A percentile compares a stretch with the other conserved stretches of the same genome.
Conservation (phyloP, 2,329 filamentous ascomycete species). For the Neofusicoccum cordaticola region DNA sequence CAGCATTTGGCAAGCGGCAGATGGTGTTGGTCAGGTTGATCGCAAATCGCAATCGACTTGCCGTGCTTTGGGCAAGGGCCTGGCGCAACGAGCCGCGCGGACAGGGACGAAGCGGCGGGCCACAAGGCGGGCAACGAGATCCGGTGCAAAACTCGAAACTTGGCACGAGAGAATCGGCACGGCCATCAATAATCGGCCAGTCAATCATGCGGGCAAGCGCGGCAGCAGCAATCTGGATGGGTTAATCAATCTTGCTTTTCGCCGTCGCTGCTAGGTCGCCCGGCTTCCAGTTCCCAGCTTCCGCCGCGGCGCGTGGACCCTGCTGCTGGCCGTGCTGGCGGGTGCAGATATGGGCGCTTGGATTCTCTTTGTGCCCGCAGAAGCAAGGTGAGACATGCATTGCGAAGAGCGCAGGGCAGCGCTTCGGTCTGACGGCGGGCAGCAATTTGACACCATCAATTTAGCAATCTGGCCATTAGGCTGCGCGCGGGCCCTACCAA, state of each 20-base stretch:
- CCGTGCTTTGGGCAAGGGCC: neutral
- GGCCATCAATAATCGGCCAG: neutral
- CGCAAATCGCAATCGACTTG: neutral
- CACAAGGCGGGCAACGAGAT: conserved; percentile 4
- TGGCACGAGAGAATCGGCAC: neutral
- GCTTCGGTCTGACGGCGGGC: neutral
- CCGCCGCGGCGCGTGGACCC: neutral
- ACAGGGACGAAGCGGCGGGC: neutral
- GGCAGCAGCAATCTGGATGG: neutral
- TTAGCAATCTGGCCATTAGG: neutral
- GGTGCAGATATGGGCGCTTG: neutral
- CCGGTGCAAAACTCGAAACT: neutral
- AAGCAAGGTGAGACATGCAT: conserved; percentile 14
- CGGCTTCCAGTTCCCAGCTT: conserved; percentile 8
- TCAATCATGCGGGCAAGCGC: neutral
- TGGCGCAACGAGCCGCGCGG: conserved; percentile 8
- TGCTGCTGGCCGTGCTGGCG: conserved; percentile 12
- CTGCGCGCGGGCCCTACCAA: neutral
- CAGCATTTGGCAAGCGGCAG: conserved; percentile 18
- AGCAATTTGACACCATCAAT: conserved; percentile 1
- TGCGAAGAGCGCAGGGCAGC: neutral
- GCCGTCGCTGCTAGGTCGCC: neutral
- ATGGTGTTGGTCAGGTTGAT: neutral
- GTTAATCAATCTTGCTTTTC: conserved; percentile 13
- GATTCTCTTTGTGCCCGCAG: neutral